Percentiles rank a stretch among this genome's conserved stretches.
Conservation (phyloP, 352 stramenopile species). For the Pilasporangium apinafurcum region DNA sequence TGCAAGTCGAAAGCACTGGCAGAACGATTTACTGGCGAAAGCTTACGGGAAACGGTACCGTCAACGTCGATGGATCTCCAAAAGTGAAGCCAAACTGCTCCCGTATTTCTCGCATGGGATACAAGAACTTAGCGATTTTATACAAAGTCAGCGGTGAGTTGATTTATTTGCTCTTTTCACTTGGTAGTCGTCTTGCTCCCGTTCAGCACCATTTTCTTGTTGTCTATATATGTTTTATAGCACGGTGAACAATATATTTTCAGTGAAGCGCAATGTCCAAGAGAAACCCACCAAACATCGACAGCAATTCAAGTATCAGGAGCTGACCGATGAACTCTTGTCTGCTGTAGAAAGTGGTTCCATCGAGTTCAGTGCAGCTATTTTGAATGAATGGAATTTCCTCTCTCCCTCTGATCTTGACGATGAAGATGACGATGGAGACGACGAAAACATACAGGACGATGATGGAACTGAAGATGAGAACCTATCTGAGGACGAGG, state of each 20-base stretch:
- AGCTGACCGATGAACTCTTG: too few species aligned
- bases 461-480: conserved; percentile 10
- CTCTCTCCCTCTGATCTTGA: conserved; percentile 3
- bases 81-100: conserved; percentile 46
- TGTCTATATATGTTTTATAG: background rate
- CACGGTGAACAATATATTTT: conserved; percentile 6
- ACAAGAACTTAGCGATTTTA: conserved; percentile 54
- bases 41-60: conserved; percentile 49
- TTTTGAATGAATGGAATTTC: conserved; percentile 2
- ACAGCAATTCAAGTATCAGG: too few species aligned
- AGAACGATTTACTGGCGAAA: conserved; percentile 45
- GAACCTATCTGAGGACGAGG: conserved; percentile 32
- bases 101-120: conserved; percentile 59
- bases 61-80: conserved; percentile 51
- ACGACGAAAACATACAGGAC: too few species aligned
- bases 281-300: too few species aligned
- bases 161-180: background rate
- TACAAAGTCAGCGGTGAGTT: conserved; percentile 41
- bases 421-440: conserved; percentile 3
- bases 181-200: background rate
- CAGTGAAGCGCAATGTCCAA: too few species aligned
- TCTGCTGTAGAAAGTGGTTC: too few species aligned
- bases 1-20: conserved; percentile 19
- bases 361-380: conserved; percentile 8
- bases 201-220: background rate